These are phyloP conservation scores for Saccharomyces kudriavzevii DNA, from an alignment of 805 yeast genomes.

Conservation along the genomic window DNA sequence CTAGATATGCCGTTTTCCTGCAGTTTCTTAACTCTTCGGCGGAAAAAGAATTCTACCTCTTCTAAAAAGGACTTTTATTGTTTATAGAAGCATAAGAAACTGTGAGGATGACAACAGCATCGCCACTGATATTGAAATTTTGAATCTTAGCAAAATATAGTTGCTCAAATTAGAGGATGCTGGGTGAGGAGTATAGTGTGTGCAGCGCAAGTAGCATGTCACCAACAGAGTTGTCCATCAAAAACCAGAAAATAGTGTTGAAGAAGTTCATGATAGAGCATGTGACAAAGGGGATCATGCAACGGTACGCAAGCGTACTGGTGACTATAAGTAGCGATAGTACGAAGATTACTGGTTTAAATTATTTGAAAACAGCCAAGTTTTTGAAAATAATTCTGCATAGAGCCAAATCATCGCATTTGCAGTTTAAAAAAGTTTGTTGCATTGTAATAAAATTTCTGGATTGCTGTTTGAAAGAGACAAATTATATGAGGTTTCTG, in stretches of 20 bases:
- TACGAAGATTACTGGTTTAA: background rate
- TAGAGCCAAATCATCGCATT: slow-evolving; percentile 13
- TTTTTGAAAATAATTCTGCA: slow-evolving; percentile 13
- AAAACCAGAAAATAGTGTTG: background rate
- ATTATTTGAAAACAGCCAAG: slow-evolving; percentile 2
- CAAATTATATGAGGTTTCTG: slow-evolving; percentile 16
- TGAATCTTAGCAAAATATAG: background rate
- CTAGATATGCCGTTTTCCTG: background rate
- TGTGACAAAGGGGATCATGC: background rate
- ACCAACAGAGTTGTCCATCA: background rate
- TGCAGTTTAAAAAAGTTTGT: slow-evolving; percentile 22
- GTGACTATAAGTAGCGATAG: background rate
- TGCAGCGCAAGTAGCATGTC: background rate
- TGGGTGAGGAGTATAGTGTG: background rate
- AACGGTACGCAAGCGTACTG: background rate
- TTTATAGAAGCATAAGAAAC: background rate
- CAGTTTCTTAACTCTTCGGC: background rate
- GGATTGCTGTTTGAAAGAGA: slow-evolving; percentile 13
- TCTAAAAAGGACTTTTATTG: background rate
- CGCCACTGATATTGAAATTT: background rate
- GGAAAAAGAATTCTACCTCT: background rate
- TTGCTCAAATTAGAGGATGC: background rate
- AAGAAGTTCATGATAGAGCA: background rate
- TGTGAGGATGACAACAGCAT: background rate
- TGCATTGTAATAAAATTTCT: slow-evolving; percentile 20